Evolutionary conservation across 2,329 filamentous ascomycete species (phyloP).

Genomic region (Fusarium lateritium): DNA sequence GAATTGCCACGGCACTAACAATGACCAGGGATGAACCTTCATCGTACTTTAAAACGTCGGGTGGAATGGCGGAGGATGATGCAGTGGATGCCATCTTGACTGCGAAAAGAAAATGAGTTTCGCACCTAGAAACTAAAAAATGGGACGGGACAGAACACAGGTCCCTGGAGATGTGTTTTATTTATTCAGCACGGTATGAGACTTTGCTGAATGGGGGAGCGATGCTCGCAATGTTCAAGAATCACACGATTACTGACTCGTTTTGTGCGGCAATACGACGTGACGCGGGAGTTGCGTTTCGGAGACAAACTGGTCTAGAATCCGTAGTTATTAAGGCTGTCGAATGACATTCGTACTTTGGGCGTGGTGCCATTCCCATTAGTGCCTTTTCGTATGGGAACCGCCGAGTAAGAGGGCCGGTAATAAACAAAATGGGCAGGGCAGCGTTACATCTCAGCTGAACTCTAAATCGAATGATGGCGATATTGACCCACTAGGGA

Average conservation of each 20-base stretch:
- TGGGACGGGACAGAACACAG: background rate
- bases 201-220: too few species aligned
- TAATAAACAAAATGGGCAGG: background rate
- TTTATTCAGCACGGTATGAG: background rate
- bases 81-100: background rate
- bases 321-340: too few species aligned
- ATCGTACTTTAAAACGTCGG: background rate
- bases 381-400: background rate
- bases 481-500: background rate
- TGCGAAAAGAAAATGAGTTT: background rate
- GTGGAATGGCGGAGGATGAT: background rate
- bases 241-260: too few species aligned
- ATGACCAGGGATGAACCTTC: background rate
- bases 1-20: background rate
- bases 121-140: background rate
- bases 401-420: too few species aligned
- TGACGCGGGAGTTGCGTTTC: background rate
- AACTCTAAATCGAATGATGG: slow-evolving; percentile 8
- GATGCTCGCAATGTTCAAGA: too few species aligned
- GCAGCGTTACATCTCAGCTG: background rate
- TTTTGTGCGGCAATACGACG: background rate
- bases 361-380: background rate
- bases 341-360: background rate
- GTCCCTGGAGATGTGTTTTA: background rate
- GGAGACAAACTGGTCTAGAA: too few species aligned